Base-by-base conservation (phyloP, 2,329 filamentous ascomycete genomes). In the Alternaria dauci region DNA sequence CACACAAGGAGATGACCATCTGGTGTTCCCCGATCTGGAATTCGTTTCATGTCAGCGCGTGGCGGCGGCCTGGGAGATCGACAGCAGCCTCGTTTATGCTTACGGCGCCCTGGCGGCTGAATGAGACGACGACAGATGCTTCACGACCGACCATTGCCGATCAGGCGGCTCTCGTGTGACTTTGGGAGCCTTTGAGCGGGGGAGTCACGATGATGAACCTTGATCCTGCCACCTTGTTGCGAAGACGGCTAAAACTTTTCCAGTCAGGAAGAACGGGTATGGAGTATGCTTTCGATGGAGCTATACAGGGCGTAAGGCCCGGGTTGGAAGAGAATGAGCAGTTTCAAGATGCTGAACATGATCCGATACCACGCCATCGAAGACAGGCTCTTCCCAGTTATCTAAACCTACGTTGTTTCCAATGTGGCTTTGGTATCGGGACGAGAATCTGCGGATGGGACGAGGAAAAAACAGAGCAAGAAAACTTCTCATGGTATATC, bases 41-140 rank as follows among this genome's bases (percentile, higher is more conserved):
- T 5, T 12, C 4, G 20, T 4, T 25, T 48, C 14, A 2, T 18
- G 46, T 32, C 30, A 25, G 30, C 20, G 20, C 28, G 14, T 23
- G 7, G 44, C 18, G 11, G 44, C 26, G 18, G 38, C 44, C 44
- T 48, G 28, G 44, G 46, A 48, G 46, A 36, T 36, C 46, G 14
- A 48, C 46, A n/a, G 18, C 2, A 5, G 46, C 20, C 5, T 48
- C 30, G 30, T 48, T 48, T 25, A 4, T 36, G 46, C 46, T 48
- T 23, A 48, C 46, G 34, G 18, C 30, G 18, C 23, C 46, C 30
- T 2, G 14, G 30, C 32, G 30, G 46, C 46, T 48, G 18, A 48
- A 36, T n/a, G 46, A 36, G 20, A 48, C 46, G 14, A 36, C 18
- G 30, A 25, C 1, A 1, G 46, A 25, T 48, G 30, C 46, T 34